Base-by-base conservation (phyloP, 2,329 filamentous ascomycete species). In the Trichoderma hamatum region DNA sequence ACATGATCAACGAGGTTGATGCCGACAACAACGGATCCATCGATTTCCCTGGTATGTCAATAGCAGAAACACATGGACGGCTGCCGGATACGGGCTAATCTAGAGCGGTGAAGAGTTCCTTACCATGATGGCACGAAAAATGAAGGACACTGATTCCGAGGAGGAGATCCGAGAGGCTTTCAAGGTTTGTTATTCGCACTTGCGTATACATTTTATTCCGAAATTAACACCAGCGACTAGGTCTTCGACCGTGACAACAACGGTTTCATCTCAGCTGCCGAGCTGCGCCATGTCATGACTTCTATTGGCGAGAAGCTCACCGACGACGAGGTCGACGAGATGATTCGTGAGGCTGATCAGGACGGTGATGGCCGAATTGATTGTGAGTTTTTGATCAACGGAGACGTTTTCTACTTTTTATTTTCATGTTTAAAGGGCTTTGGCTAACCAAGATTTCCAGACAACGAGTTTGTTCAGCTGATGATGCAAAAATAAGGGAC, bases 1-100 rank as follows among this genome's bases (percentile, higher is more conserved):
- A 96, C 79, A 96, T 96, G 92, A 96, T 96, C 84, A 95, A 96
- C 83, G 92, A 96, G 84, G 92, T 96, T 73, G 92, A 96, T 77
- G 92, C 92, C 76, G 92, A 96, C 84, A 96, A 95, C 88, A 96
- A 95, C 78, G 92, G 92, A 82, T 96, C 92, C 74, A 96, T 96
- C 78, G 92, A 96, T 80, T 96, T 96, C 81, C 92, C 92, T 78
- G 92, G 92, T 95, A 88, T 75, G 87, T 76, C 30, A 55, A 59
- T 24, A 59, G 58, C 34, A 5, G 28, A 26, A 39, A 5, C 43
- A 52, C 28, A 16, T 7, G 30, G 34, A 26, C 13, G 55, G 55
- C 46, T 36, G 5, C 16, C 26, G 32, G 11, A 30, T n/a, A 14
- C 34, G 49, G 19, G 66, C 64, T 70, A 60, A 71, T 59, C 9